phyloP scores from a whole-genome alignment of 2,329 filamentous ascomycete genomes.

The Diaporthe ampelina region DNA sequence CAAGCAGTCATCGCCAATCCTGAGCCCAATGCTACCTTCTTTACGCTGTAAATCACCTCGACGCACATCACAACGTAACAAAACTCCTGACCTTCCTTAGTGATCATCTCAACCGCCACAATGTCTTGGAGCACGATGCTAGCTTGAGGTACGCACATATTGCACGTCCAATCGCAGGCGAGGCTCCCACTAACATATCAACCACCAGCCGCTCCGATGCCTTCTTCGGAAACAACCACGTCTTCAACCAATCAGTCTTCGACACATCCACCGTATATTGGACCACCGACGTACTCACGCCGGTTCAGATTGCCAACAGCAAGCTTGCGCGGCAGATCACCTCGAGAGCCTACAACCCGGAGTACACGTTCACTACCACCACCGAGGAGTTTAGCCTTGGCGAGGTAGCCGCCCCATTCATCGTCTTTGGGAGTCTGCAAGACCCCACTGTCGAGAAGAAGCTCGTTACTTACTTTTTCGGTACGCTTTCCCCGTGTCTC shows the following conservation, averaged over 20 bases:
- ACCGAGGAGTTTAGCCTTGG: constrained; percentile 63
- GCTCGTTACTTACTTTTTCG: constrained; percentile 61
- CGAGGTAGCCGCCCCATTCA: constrained; percentile 64
- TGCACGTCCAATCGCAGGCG: neutral
- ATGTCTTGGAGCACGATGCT: constrained; percentile 64
- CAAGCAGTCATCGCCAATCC: constrained; percentile 59
- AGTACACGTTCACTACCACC: constrained; percentile 59
- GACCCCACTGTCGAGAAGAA: constrained; percentile 55
- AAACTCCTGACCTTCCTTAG: neutral
- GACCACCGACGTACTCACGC: constrained; percentile 56
- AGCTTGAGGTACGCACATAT: constrained; percentile 49
- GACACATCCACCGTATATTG: constrained; percentile 61
- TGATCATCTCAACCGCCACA: constrained; percentile 60
- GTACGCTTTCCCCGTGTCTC: constrained; percentile 48
- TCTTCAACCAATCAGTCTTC: constrained; percentile 67
- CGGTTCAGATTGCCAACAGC: constrained; percentile 59
- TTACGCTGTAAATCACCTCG: constrained; percentile 46
- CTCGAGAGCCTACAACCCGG: constrained; percentile 62
- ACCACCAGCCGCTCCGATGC: constrained; percentile 59
- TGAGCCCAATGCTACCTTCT: constrained; percentile 58
- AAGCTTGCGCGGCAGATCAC: constrained; percentile 59
- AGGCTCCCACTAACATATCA: neutral
- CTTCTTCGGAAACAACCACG: constrained; percentile 63
- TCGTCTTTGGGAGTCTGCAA: constrained; percentile 61
- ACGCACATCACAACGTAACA: neutral